Base-by-base conservation (phyloP, 192 early-diverging fungal species). In the Mortierella antarctica region DNA sequence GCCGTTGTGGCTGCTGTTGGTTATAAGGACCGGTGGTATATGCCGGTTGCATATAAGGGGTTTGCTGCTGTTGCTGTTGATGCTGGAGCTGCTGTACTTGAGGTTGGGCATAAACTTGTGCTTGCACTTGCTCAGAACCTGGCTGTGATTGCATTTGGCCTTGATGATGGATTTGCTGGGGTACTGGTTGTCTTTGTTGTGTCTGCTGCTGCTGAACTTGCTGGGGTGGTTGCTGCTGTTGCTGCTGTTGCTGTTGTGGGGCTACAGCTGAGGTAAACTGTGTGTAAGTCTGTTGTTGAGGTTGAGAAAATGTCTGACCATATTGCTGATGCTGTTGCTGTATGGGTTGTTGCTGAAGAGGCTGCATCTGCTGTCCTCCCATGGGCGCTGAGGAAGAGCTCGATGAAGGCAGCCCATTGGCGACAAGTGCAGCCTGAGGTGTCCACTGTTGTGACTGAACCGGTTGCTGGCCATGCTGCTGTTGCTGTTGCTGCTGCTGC, bases 41-140 rank as follows among this genome's bases (percentile, higher is more conserved):
- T 14, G 70, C 62, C 10, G 51, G 70, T 14, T 67, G 73, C 45
- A 67, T 40, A 20, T 62, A 74, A 7, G 58, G 44, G 12, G 65
- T 61, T 13, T 53, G 73, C 51, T 67, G 73, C 12, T 57, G 60
- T 21, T 71, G 70, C 40, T 46, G 60, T 46, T 39, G 67, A n/a
- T 21, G 14, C 40, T 67, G 57, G 2, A 57, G 53, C 11, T 63
- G 51, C 42, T 63, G 70, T 39, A 54, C 5, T 57, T 57, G 70
- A 17, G 17, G 55, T 58, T 40, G 56, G 17, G 46, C 15, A 42
- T 5, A 15, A 50, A 6, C 50, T 45, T 65, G 51, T 5, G 21
- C n/a, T 42, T 65, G 64, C 44, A 18, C 41, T 46, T 62, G 59
- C 5, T 6, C 42, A 44, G 18, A 42, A 45, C 58, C 58, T 39